phyloP scores from a whole-genome alignment of 2,329 filamentous ascomycete species.

The Alternaria gansuensis region DNA sequence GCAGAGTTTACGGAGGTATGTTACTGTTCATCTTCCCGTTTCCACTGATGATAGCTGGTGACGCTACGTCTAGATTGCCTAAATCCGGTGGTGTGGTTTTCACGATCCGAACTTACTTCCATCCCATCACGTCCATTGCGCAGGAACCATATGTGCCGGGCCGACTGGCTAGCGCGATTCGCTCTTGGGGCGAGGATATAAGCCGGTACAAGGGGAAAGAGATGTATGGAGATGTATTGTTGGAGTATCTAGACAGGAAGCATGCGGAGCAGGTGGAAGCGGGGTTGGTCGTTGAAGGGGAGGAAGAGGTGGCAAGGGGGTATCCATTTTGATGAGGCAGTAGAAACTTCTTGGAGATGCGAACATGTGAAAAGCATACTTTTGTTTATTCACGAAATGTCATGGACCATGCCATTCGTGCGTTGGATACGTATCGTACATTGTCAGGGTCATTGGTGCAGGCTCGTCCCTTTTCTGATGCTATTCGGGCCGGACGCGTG shows the following conservation, averaged over 20 bases:
- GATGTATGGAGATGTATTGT: conserved; percentile 74
- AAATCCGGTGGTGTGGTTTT: conserved; percentile 66
- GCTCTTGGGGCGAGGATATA: conserved; percentile 84
- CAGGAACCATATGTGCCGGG: conserved; percentile 80
- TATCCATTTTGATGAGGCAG: conserved; percentile 65
- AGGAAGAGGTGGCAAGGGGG: conserved; percentile 64
- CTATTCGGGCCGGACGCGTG: conserved; percentile 15
- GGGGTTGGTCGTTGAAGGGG: conserved; percentile 69
- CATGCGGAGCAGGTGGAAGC: conserved; percentile 75
- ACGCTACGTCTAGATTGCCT: conserved; percentile 50
- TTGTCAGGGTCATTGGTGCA: neutral
- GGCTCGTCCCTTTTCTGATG: neutral
- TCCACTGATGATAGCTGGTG: neutral
- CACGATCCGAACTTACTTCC: conserved; percentile 83
- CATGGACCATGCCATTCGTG: neutral
- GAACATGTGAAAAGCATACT: neutral
- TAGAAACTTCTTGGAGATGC: neutral
- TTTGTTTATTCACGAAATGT: neutral
- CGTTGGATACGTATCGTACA: neutral
- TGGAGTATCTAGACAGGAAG: conserved; percentile 78
- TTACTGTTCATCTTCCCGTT: neutral
- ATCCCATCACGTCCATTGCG: conserved; percentile 72
- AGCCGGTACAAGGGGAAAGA: conserved; percentile 79
- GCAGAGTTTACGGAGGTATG: conserved; percentile 69
- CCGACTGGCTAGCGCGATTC: conserved; percentile 76